Conservation (phyloP, 805 yeast species). For the Saturnispora sekii region DNA sequence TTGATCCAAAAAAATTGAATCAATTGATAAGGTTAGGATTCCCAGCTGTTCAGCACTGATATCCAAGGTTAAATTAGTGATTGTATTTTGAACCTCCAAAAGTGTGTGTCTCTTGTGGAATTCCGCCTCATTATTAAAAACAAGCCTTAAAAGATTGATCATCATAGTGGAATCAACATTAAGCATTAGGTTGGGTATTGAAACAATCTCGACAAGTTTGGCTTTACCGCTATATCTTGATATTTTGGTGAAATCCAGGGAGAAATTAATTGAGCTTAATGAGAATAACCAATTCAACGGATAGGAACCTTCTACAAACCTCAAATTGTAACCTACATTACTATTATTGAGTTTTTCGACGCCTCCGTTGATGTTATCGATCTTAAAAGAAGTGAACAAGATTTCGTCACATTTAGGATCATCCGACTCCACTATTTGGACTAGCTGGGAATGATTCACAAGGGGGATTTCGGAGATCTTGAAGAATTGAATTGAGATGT, state of each 20-base stretch:
- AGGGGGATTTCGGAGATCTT: conserved; percentile 22
- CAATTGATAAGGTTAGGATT: conserved; percentile 18
- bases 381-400: conserved; percentile 12
- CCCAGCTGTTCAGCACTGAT: conserved; percentile 32
- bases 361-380: conserved; percentile 15
- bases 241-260: conserved; percentile 17
- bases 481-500: conserved; percentile 17
- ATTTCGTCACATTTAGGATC: conserved; percentile 6
- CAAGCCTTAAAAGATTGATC: conserved; percentile 13
- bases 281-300: conserved; percentile 33
- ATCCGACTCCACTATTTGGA: background rate
- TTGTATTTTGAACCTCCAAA: conserved; percentile 28
- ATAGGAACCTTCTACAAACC: conserved; percentile 31
- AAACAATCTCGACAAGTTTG: conserved; percentile 21
- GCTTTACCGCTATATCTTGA: conserved; percentile 9
- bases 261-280: conserved; percentile 28
- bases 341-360: conserved; percentile 14
- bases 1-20: background rate
- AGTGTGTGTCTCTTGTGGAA: conserved; percentile 21
- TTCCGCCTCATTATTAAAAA: conserved; percentile 16
- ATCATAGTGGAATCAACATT: conserved; percentile 16
- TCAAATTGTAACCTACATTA: conserved; percentile 37
- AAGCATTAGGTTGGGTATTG: conserved; percentile 23
- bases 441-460: conserved; percentile 10
- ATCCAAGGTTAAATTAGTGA: conserved; percentile 38